Evolutionary conservation across 1,284 basidiomycete species (phyloP).

Genomic region (Singerocomus inundabilis): DNA sequence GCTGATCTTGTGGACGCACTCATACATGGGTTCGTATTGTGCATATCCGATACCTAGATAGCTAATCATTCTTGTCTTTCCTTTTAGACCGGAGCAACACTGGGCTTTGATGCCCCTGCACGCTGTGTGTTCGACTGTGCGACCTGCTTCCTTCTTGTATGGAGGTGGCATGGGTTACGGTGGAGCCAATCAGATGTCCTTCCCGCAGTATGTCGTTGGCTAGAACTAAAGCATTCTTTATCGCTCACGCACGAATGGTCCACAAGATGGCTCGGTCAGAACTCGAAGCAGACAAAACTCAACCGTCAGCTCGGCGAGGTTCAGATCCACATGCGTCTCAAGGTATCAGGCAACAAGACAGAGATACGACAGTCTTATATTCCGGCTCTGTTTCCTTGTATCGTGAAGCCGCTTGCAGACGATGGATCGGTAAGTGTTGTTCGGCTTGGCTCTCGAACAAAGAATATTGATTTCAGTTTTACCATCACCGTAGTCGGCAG

Average conservation of each 20-base stretch:
- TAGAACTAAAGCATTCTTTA: background rate
- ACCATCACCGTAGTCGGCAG: slow-evolving; percentile 57
- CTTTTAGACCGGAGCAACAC: slow-evolving; percentile 82
- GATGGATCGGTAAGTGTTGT: slow-evolving; percentile 55
- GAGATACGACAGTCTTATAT: slow-evolving; percentile 93
- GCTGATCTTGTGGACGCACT: slow-evolving; percentile 92
- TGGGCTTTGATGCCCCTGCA: slow-evolving; percentile 96
- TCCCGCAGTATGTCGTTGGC: slow-evolving; percentile 70
- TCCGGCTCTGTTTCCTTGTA: slow-evolving; percentile 76
- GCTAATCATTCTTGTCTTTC: background rate
- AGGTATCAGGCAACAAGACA: slow-evolving; percentile 83
- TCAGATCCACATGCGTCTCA: slow-evolving; percentile 93
- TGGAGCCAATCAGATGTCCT: slow-evolving; percentile 64
- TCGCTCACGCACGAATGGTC: slow-evolving; percentile 1
- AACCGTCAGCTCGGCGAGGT: slow-evolving; percentile 83
- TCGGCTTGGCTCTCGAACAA: background rate
- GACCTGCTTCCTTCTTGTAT: slow-evolving; percentile 81
- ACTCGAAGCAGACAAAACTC: slow-evolving; percentile 89
- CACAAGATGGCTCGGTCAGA: slow-evolving; percentile 91
- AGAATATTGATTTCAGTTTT: background rate
- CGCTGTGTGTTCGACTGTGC: slow-evolving; percentile 85
- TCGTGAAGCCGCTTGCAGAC: slow-evolving; percentile 79
- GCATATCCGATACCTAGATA: background rate
- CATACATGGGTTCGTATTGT: slow-evolving; percentile 80
- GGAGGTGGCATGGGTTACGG: slow-evolving; percentile 70